phyloP scores from a whole-genome alignment of 192 early-diverging fungal genomes.

The Linnemannia elongata region DNA sequence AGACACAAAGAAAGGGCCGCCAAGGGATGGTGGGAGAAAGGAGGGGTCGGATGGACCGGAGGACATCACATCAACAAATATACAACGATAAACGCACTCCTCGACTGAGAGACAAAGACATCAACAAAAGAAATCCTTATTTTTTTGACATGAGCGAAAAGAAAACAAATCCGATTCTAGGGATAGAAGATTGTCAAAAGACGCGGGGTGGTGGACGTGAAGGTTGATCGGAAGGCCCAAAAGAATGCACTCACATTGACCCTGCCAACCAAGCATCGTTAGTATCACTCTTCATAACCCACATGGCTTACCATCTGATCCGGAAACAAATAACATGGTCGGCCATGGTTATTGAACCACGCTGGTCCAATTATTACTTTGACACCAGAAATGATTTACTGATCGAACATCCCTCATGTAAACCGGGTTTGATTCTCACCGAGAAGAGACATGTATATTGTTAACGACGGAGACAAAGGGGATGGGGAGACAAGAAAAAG shows the following conservation, averaged over 20 bases:
- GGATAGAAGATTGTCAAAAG: neutral
- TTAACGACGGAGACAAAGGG: neutral
- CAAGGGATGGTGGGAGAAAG: neutral
- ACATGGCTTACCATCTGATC: no score
- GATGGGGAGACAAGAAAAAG: neutral
- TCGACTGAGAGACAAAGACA: no score
- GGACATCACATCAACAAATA: neutral
- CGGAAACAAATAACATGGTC: no score
- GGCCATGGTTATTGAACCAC: no score
- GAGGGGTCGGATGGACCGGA: neutral
- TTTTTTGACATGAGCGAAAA: constrained; percentile 2
- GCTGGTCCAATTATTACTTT: no score
- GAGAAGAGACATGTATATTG: neutral
- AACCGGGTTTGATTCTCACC: no score
- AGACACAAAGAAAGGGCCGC: neutral
- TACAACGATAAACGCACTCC: neutral
- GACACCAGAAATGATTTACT: no score
- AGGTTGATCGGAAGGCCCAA: neutral
- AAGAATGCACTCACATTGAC: no score
- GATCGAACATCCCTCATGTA: no score
- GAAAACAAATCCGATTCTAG: neutral
- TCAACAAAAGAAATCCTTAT: neutral
- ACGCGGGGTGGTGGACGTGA: neutral
- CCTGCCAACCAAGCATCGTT: no score
- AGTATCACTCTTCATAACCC: no score